These are phyloP conservation scores for Truncatella angustata DNA, from an alignment of 2,329 filamentous ascomycete species.

Conservation along the genomic window DNA sequence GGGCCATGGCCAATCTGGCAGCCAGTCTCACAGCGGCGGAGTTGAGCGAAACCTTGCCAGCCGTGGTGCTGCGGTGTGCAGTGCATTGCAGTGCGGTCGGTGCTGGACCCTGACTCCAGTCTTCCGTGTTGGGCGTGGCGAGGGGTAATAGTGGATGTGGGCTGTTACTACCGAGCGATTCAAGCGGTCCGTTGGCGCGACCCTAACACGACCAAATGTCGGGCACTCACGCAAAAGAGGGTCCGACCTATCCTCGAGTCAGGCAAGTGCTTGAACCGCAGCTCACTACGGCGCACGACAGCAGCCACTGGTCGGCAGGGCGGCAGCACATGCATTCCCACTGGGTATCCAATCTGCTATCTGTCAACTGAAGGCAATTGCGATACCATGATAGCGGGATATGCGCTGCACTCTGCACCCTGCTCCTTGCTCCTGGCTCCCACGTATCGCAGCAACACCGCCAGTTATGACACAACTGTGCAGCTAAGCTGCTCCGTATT, in stretches of 20 bases:
- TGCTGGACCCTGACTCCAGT: slow-evolving; percentile 14
- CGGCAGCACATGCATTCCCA: too few species aligned
- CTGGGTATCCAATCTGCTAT: too few species aligned
- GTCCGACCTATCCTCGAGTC: slow-evolving; percentile 13
- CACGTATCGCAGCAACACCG: neutral
- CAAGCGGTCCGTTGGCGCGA: slow-evolving; percentile 15
- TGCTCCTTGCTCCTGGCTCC: too few species aligned
- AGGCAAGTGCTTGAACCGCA: slow-evolving; percentile 13
- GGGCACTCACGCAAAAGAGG: slow-evolving; percentile 13
- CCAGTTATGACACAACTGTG: neutral
- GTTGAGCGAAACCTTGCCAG: neutral
- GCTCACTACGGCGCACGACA: neutral
- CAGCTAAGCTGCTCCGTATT: neutral
- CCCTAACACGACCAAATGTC: slow-evolving; percentile 10
- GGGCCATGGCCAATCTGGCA: too few species aligned
- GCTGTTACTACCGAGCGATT: slow-evolving; percentile 14
- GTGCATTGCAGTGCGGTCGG: neutral
- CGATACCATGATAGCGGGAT: neutral
- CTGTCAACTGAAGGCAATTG: neutral
- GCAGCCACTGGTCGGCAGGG: neutral
- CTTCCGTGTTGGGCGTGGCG: slow-evolving; percentile 13
- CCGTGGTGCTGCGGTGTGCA: neutral
- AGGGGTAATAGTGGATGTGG: slow-evolving; percentile 16
- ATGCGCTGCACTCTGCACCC: neutral
- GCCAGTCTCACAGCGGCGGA: neutral